Conservation (phyloP, 768 basidiomycete genomes). For the Kwoniella sp. region DNA sequence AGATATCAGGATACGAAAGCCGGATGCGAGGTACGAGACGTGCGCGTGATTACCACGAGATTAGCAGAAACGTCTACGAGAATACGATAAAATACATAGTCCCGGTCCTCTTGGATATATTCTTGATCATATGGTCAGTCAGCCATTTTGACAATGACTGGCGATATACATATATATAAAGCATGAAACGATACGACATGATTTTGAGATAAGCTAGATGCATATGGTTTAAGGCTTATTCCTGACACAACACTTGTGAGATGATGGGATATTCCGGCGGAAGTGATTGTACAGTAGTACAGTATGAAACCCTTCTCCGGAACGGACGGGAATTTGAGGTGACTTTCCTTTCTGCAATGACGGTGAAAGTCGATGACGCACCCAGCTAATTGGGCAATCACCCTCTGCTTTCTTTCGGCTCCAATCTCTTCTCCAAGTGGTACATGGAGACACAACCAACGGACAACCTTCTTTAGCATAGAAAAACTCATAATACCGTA, state of each 20-base stretch:
- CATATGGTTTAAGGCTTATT: too few relatives aligned
- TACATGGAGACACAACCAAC: too few relatives aligned
- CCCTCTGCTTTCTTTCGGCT: not conserved
- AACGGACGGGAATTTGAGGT: too few relatives aligned
- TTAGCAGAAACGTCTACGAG: not conserved
- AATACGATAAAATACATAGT: not conserved
- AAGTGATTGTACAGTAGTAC: not conserved
- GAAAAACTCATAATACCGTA: too few relatives aligned
- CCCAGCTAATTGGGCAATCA: not conserved
- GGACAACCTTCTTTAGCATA: too few relatives aligned
- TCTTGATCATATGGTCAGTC: not conserved
- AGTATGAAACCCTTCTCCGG: too few relatives aligned
- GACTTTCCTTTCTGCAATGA: too few relatives aligned
- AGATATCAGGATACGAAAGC: not conserved
- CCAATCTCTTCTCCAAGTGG: too few relatives aligned
- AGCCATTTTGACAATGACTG: conserved; percentile 2
- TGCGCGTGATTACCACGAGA: not conserved
- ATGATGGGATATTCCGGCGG: not conserved
- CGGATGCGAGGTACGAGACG: not conserved
- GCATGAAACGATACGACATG: conserved; percentile 4
- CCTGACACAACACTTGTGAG: too few relatives aligned
- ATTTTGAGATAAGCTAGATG: too few relatives aligned
- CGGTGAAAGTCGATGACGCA: not conserved
- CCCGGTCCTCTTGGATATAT: not conserved
- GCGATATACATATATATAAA: conserved; percentile 1